Conservation (phyloP, 2,329 filamentous ascomycete genomes). For the Clonostachys rhizophaga region DNA sequence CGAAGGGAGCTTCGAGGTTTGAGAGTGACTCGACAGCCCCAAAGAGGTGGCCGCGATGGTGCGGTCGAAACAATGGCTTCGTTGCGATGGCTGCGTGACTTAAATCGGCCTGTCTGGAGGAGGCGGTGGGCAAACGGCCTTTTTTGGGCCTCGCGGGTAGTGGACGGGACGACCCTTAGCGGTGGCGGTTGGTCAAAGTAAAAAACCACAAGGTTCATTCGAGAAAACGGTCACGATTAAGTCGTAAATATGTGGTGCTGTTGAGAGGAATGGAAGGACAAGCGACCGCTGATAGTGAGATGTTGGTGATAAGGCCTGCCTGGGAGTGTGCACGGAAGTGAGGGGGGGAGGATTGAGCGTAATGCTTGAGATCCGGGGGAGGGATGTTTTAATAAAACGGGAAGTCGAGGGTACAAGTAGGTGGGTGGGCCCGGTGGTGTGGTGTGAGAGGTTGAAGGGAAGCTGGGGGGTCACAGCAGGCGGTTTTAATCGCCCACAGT, state of each 20-base stretch:
- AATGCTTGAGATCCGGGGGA: constrained; percentile 1
- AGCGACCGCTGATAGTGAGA: no score
- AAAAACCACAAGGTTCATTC: background rate
- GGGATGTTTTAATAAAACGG: constrained; percentile 3
- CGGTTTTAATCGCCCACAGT: no score
- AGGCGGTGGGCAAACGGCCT: background rate
- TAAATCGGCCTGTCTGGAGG: background rate
- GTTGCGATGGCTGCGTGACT: no score
- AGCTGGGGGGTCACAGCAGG: no score
- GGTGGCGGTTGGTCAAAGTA: background rate
- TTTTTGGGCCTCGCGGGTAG: constrained; percentile 1
- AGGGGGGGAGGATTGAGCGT: background rate
- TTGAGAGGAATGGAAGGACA: background rate
- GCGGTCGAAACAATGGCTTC: background rate
- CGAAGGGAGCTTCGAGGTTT: background rate
- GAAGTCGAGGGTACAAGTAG: background rate
- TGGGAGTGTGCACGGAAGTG: background rate
- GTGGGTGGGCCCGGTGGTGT: no score
- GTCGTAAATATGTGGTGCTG: background rate
- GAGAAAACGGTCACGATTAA: background rate
- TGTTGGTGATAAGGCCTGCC: no score
- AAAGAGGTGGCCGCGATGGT: constrained; percentile 1
- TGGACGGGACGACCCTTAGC: constrained; percentile 3
- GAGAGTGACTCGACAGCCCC: constrained; percentile 2
- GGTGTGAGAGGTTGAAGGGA: no score